These are phyloP conservation scores for Alternaria viburni DNA, from an alignment of 2,329 filamentous ascomycete species.

Conservation along the genomic window DNA sequence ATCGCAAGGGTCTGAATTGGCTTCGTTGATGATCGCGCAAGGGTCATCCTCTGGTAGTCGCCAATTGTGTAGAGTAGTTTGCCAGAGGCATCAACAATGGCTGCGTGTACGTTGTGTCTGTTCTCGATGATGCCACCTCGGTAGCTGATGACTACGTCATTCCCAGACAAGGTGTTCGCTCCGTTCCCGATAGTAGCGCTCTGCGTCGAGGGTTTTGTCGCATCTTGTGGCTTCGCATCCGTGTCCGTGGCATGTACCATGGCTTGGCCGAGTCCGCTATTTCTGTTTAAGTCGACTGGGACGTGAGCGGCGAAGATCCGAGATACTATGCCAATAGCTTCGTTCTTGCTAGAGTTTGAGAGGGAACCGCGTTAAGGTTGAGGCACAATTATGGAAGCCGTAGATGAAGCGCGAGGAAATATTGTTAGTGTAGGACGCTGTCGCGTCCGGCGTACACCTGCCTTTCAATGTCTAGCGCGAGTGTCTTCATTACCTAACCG, in stretches of 20 bases:
- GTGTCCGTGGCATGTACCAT: neutral
- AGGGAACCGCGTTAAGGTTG: neutral
- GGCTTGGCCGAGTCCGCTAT: neutral
- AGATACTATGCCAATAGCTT: neutral
- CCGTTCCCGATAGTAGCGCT: accelerated
- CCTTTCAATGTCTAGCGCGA: neutral
- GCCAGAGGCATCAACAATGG: neutral
- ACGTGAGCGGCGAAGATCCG: too few species aligned
- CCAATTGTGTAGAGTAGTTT: neutral
- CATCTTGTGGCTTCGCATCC: neutral
- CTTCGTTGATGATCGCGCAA: neutral
- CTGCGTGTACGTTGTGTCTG: neutral
- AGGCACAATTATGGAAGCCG: neutral
- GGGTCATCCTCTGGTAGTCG: neutral
- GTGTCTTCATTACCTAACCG: neutral
- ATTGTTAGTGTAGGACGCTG: neutral
- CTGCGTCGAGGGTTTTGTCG: neutral
- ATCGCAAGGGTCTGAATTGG: neutral
- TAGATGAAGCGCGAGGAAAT: neutral
- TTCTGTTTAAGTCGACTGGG: neutral
- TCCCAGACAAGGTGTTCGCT: accelerated
- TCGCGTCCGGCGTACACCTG: neutral
- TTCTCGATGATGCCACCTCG: neutral
- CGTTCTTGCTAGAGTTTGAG: neutral
- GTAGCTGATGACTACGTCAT: neutral